phyloP scores from a whole-genome alignment of 2,329 filamentous ascomycete species.

The Fusarium kyushuense region DNA sequence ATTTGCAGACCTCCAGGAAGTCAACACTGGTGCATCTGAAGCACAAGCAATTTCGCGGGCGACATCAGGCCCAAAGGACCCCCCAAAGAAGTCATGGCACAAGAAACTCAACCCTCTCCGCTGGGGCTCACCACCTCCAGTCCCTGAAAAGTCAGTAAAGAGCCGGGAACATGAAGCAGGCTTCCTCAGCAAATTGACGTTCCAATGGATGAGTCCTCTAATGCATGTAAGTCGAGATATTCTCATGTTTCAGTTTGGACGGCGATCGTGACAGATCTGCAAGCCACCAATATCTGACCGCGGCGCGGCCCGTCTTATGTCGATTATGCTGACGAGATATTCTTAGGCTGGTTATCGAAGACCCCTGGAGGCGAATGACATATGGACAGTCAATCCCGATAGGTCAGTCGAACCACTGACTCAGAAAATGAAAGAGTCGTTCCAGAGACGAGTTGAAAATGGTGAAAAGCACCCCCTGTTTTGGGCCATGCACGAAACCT shows the following conservation, averaged over 20 bases:
- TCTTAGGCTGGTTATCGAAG: conserved; percentile 83
- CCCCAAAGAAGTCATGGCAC: conserved; percentile 69
- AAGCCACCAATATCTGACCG: conserved; percentile 23
- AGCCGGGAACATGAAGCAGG: conserved; percentile 79
- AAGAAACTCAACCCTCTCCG: conserved; percentile 70
- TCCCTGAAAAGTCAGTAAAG: conserved; percentile 64
- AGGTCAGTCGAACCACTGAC: conserved; percentile 79
- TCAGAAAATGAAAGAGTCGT: conserved; percentile 72
- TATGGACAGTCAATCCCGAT: conserved; percentile 89
- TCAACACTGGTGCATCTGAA: conserved; percentile 66
- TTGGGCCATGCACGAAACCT: conserved; percentile 87
- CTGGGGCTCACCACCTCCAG: conserved; percentile 68
- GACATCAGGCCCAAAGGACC: conserved; percentile 53
- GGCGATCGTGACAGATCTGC: conserved; percentile 13
- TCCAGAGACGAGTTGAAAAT: conserved; percentile 73
- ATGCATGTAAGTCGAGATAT: conserved; percentile 73
- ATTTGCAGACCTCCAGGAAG: conserved; percentile 45
- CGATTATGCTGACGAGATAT: conserved; percentile 25
- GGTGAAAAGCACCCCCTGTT: conserved; percentile 80
- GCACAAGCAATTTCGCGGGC: conserved; percentile 65
- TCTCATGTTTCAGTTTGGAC: conserved; percentile 2
- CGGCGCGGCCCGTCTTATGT: conserved; percentile 38
- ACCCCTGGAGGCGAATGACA: conserved; percentile 83
- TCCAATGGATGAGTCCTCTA: conserved; percentile 90
- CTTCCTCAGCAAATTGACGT: conserved; percentile 81